These are phyloP conservation scores for Talaromyces sp. DNA, from an alignment of 2,329 filamentous ascomycete genomes.

Conservation along the genomic window DNA sequence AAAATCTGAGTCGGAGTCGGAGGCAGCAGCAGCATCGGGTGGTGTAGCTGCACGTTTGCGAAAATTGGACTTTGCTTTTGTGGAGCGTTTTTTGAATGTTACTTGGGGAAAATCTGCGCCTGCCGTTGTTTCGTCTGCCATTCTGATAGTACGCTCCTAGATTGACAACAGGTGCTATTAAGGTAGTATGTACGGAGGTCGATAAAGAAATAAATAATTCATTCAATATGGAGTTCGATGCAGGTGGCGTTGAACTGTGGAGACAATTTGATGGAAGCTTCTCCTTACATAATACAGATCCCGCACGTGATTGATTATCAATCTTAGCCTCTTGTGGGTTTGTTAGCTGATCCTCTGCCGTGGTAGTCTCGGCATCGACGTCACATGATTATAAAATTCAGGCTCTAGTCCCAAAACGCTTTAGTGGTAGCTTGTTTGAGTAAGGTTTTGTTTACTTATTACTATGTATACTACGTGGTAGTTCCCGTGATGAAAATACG, in stretches of 20 bases:
- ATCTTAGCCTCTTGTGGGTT: background rate
- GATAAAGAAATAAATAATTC: background rate
- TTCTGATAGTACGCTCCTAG: conserved; percentile 10
- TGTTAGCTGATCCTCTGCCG: background rate
- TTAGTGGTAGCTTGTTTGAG: background rate
- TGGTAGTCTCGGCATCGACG: background rate
- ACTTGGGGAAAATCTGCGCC: conserved; percentile 31
- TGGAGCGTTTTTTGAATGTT: conserved; percentile 77
- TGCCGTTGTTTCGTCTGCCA: conserved; percentile 28
- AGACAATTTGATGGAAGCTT: background rate
- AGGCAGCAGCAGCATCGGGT: conserved; percentile 58
- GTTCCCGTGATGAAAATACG: background rate
- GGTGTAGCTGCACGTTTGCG: conserved; percentile 79
- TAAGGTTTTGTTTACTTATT: conserved; percentile 2
- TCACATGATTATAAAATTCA: background rate
- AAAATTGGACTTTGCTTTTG: conserved; percentile 71
- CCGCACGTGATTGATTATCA: conserved; percentile 1
- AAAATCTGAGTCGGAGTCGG: conserved; percentile 49
- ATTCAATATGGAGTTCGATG: background rate
- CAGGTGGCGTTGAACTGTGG: conserved; percentile 8
- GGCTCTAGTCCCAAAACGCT: background rate
- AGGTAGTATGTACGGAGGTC: background rate
- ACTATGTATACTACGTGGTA: background rate
- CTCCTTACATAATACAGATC: background rate
- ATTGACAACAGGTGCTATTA: background rate